phyloP scores from a whole-genome alignment of 495 filamentous ascomycete species.

The Tuber aestivum region DNA sequence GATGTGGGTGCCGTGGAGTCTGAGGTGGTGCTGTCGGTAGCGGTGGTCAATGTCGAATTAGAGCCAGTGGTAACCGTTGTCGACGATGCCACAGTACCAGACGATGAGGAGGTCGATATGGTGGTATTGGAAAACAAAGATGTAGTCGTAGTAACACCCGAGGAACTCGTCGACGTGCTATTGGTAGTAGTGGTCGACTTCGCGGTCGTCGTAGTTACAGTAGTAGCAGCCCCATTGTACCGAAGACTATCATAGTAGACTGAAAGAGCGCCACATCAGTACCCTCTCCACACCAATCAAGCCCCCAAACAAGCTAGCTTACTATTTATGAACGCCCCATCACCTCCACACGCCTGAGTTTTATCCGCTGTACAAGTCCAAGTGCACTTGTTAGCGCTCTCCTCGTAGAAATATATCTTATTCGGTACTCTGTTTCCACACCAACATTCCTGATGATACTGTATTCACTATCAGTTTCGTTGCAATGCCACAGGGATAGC shows the following conservation, averaged over 20 bases:
- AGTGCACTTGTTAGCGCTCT: slow-evolving; percentile 32
- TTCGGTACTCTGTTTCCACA: slow-evolving; percentile 43
- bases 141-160: background rate
- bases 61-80: background rate
- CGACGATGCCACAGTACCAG: background rate
- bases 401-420: slow-evolving; percentile 28
- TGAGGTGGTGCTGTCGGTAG: slow-evolving; percentile 12
- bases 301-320: slow-evolving; percentile 27
- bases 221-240: slow-evolving; percentile 12
- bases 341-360: slow-evolving; percentile 19
- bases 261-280: background rate
- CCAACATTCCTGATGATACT: slow-evolving; percentile 42
- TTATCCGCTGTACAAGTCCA: slow-evolving; percentile 20
- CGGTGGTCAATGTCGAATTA: background rate
- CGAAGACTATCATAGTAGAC: slow-evolving; percentile 21
- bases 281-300: background rate
- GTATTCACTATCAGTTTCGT: slow-evolving; percentile 4
- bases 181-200: slow-evolving; percentile 6
- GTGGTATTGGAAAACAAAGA: background rate
- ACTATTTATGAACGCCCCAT: slow-evolving; percentile 33
- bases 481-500: background rate
- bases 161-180: background rate
- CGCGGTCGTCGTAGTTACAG: slow-evolving; percentile 7
- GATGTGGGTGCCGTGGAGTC: slow-evolving; percentile 7
- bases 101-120: background rate